A percentile compares a stretch with the other conserved stretches of the same genome.
Evolutionary conservation across 139 green algal species (phyloP).

Genomic region (Picochlorum sp.): DNA sequence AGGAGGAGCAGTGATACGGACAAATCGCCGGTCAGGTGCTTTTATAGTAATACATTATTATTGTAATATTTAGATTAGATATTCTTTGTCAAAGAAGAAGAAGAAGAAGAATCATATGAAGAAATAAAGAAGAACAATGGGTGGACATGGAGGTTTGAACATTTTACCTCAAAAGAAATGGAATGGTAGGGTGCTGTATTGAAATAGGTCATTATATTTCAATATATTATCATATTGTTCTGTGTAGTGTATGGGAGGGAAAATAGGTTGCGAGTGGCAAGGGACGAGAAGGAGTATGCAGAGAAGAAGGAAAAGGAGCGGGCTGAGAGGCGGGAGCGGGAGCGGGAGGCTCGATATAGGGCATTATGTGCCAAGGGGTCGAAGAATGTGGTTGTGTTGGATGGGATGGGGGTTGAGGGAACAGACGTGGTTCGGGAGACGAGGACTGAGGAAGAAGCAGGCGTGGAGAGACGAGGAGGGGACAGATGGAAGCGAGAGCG

Average conservation of each 20-base stretch:
- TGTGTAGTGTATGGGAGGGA: slow-evolving; percentile 72
- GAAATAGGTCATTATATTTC: too few relatives aligned
- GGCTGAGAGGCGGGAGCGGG: slow-evolving; percentile 30
- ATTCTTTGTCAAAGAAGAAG: too few relatives aligned
- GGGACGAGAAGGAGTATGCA: slow-evolving; percentile 42
- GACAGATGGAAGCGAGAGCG: background rate
- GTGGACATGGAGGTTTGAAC: slow-evolving; percentile 90
- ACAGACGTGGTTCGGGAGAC: background rate
- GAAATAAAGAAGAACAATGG: slow-evolving; percentile 40
- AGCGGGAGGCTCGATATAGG: slow-evolving; percentile 42
- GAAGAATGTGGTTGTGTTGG: background rate
- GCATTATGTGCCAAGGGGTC: slow-evolving; percentile 25
- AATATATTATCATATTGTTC: background rate
- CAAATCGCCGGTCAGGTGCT: too few relatives aligned
- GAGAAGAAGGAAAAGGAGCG: slow-evolving; percentile 29
- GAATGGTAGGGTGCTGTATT: slow-evolving; percentile 38
- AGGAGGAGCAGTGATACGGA: too few relatives aligned
- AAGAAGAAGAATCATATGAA: too few relatives aligned
- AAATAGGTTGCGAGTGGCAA: slow-evolving; percentile 63
- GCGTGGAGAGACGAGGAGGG: background rate
- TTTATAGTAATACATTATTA: too few relatives aligned
- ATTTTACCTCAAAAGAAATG: slow-evolving; percentile 93
- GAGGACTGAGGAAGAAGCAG: background rate
- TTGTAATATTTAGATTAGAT: too few relatives aligned
- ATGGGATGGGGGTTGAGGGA: slow-evolving; percentile 18